These are phyloP conservation scores for Symbiodinium natans DNA, from an alignment of 73 alveolate species.

Conservation along the genomic window DNA sequence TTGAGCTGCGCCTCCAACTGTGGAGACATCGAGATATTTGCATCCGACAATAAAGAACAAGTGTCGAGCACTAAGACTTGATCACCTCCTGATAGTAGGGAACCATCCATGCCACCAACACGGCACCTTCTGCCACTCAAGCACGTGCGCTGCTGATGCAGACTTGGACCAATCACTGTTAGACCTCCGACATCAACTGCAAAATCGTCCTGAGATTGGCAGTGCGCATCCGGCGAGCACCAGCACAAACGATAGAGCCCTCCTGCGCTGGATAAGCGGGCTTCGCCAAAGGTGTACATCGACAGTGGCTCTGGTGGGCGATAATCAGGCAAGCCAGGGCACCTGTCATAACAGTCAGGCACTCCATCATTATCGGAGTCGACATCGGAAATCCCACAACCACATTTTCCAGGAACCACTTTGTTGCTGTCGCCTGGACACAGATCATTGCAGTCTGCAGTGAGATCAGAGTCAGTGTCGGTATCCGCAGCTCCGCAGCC, in stretches of 20 bases:
- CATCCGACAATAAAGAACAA: neutral
- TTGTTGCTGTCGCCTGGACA: constrained; percentile 33
- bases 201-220: constrained; percentile 4
- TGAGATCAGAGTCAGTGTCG: constrained; percentile 6
- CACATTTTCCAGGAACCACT: neutral
- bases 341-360: constrained; percentile 52
- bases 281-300: neutral
- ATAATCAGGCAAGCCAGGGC: constrained; percentile 2
- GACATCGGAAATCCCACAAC: constrained; percentile 29
- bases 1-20: neutral
- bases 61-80: constrained; percentile 40
- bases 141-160: constrained; percentile 48
- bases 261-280: constrained; percentile 18
- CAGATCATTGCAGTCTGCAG: constrained; percentile 52
- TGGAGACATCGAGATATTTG: neutral
- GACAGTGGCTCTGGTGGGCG: constrained; percentile 19
- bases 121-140: constrained; percentile 51
- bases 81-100: neutral
- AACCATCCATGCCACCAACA: constrained; percentile 7
- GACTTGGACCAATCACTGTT: constrained; percentile 18
- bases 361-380: constrained; percentile 50
- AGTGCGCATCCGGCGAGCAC: constrained; percentile 14
- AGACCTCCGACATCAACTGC: constrained; percentile 2
- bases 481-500: constrained; percentile 58
- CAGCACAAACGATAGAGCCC: constrained; percentile 60